Evolutionary conservation across 441 rosid genomes (phyloP).

Genomic region (Capsella rubella): DNA sequence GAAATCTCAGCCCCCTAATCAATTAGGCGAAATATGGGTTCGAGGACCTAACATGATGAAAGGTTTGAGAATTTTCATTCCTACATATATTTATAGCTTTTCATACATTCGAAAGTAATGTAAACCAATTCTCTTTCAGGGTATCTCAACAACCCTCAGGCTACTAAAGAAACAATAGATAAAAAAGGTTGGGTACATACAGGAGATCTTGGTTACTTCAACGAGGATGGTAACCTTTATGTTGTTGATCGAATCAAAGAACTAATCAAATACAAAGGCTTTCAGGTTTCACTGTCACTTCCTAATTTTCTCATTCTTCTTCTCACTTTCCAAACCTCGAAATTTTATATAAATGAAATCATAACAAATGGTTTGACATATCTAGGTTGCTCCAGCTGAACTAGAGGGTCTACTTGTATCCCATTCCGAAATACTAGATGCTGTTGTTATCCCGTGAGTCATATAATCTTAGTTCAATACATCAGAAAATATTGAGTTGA

Average conservation of each 20-base stretch:
- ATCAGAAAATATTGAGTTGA: background rate
- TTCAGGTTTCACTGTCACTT: slow-evolving; percentile 54
- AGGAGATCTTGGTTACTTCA: slow-evolving; percentile 78
- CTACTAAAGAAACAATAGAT: slow-evolving; percentile 65
- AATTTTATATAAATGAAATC: background rate
- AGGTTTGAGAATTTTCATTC: slow-evolving; percentile 42
- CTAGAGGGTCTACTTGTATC: slow-evolving; percentile 95
- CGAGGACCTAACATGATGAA: slow-evolving; percentile 89
- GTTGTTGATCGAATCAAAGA: slow-evolving; percentile 82
- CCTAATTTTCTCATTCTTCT: background rate
- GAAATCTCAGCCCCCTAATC: slow-evolving; percentile 75
- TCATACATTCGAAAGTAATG: background rate
- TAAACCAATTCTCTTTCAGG: slow-evolving; percentile 50
- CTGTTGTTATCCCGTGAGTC: slow-evolving; percentile 91
- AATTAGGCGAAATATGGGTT: slow-evolving; percentile 82
- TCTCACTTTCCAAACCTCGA: background rate
- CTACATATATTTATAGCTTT: background rate
- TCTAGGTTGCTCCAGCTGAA: slow-evolving; percentile 96
- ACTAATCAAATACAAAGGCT: slow-evolving; percentile 81
- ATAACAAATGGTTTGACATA: background rate
- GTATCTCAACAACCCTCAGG: slow-evolving; percentile 63
- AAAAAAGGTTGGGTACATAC: slow-evolving; percentile 72
- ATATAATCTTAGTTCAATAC: background rate
- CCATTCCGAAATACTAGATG: slow-evolving; percentile 80
- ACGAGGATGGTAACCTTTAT: slow-evolving; percentile 65